Evolutionary conservation across 176 grass and related monocot genomes (phyloP).

Genomic region (Urochloa ruziziensis): DNA sequence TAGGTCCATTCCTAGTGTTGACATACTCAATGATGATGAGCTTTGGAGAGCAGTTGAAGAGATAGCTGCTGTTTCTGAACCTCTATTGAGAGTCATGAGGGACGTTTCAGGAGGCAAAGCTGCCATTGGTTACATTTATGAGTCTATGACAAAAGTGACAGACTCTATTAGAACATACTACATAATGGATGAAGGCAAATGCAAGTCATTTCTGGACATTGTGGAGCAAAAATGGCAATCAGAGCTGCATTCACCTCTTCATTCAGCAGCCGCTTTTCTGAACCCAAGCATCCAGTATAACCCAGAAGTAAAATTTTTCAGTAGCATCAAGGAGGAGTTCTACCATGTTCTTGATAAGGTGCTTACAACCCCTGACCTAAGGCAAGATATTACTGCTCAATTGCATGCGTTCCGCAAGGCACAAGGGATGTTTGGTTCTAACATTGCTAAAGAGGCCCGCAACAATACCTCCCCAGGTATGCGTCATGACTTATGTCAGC

Average conservation of each 20-base stretch:
- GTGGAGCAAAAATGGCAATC: constrained; percentile 82
- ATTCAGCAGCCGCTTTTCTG: constrained; percentile 77
- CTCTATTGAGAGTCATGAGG: constrained; percentile 83
- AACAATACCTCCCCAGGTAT: constrained; percentile 76
- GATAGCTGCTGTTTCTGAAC: constrained; percentile 88
- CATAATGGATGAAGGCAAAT: constrained; percentile 98
- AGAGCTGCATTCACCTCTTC: constrained; percentile 87
- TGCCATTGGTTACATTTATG: constrained; percentile 86
- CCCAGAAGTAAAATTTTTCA: constrained; percentile 73
- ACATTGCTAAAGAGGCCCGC: constrained; percentile 89
- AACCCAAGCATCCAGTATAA: constrained; percentile 96
- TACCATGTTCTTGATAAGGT: constrained; percentile 76
- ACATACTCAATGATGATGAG: constrained; percentile 71
- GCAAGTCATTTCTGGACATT: constrained; percentile 88
- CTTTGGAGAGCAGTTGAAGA: constrained; percentile 87
- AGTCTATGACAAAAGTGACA: constrained; percentile 94
- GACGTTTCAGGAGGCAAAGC: constrained; percentile 88
- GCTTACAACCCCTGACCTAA: constrained; percentile 69
- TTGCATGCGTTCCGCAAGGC: constrained; percentile 81
- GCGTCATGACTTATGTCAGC: not conserved
- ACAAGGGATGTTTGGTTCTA: constrained; percentile 85
- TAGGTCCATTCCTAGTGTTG: constrained; percentile 55
- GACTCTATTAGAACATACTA: constrained; percentile 96
- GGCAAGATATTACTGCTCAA: constrained; percentile 78
- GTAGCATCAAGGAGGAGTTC: constrained; percentile 74